Evolutionary conservation across 1,139 yeast species (phyloP).

Genomic region (Lizanozyma gosingica): DNA sequence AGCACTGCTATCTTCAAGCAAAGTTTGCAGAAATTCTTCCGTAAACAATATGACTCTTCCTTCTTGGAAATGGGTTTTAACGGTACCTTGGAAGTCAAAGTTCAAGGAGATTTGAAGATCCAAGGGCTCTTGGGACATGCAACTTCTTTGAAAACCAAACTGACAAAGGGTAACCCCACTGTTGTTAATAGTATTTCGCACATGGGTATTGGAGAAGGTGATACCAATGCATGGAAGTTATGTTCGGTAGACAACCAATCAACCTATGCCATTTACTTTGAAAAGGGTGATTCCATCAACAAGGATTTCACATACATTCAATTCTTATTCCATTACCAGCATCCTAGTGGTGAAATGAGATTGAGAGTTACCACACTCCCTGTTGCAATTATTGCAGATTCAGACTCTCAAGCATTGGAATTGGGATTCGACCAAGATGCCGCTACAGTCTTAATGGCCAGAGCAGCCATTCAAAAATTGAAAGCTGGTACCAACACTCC

Average conservation of each 20-base stretch:
- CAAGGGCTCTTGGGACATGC: constrained; percentile 58
- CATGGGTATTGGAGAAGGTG: constrained; percentile 37
- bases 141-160: constrained; percentile 18
- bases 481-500: constrained; percentile 23
- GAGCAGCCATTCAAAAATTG: constrained; percentile 42
- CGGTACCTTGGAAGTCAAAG: constrained; percentile 49
- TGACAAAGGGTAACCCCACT: constrained; percentile 3
- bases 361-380: constrained; percentile 45
- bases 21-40: constrained; percentile 47
- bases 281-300: constrained; percentile 32
- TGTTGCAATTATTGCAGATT: constrained; percentile 32
- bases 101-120: constrained; percentile 37
- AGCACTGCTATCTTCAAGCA: constrained; percentile 59
- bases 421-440: constrained; percentile 61
- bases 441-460: constrained; percentile 52
- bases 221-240: constrained; percentile 54
- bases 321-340: constrained; percentile 70
- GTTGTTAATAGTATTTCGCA: constrained; percentile 19
- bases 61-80: constrained; percentile 45
- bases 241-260: constrained; percentile 49
- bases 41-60: constrained; percentile 22
- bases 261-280: constrained; percentile 50
- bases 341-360: constrained; percentile 36
- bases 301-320: constrained; percentile 41
- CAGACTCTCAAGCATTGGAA: constrained; percentile 30